Base-by-base conservation (phyloP, 2,329 filamentous ascomycete genomes). In the Botrytis sinoallii region DNA sequence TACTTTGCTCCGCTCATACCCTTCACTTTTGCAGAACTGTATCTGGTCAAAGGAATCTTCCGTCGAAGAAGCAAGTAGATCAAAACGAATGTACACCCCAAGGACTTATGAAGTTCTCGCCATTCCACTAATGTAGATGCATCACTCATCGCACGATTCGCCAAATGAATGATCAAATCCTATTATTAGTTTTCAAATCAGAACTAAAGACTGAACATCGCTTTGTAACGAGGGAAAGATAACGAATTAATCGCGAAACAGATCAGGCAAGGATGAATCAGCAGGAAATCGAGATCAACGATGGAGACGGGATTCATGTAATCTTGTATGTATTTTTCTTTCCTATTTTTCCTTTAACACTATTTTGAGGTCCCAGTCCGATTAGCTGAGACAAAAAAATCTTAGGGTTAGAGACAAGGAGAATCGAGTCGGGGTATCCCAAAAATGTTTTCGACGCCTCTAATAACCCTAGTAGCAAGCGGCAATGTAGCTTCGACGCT, bases 351-450 rank as follows among this genome's bases (percentile, higher is more conserved):
- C 55, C 29, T 73, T 29, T n/a, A n/a, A 68, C 55, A 29, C 38
- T 69, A 61, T 48, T 46, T 73, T 40, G 32, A 63, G 22, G 29
- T 22, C 32, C 64, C 71, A 40, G 25, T 57, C 20, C 42, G 29
- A 72, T 32, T 61, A 55, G 32, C 64, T 35, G 32, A 35, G 38
- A 69, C 52, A 32, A 29, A 18, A 65, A 42, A 64, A 40, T 20
- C 70, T 57, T 68, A 10, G 32, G 32, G 38, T 38, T 68, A 68
- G 35, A 69, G 60, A 69, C 60, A 48, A 52, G 59, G 55, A 48
- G 52, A 57, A 69, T 60, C 42, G 68, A 40, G 44, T 73, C 64
- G 7, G 64, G 71, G 71, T 73, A 73, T 73, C 42, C 55, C 55
- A 61, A 69, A 64, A 69, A 57, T n/a, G 46, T 52, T 64, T 57